These are phyloP conservation scores for Euphorbia lathyris DNA, from an alignment of 345 rosid genomes.

Conservation along the genomic window DNA sequence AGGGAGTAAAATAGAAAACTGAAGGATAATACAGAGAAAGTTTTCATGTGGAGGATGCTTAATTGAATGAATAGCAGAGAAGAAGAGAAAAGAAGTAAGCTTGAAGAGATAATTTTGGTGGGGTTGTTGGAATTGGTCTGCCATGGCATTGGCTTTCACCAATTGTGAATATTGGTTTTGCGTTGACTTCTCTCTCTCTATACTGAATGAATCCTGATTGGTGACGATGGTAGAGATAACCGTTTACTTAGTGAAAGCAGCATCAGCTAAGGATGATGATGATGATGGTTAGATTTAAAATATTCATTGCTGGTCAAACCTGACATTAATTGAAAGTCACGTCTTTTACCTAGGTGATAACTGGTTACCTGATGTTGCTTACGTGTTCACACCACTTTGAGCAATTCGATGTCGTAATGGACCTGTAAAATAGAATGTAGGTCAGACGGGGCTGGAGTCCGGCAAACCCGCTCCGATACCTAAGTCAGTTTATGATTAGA, in stretches of 20 bases:
- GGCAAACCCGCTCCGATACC: too few species aligned
- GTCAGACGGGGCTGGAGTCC: too few species aligned
- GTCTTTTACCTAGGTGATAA: neutral
- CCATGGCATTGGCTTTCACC: constrained; percentile 7
- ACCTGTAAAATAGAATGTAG: too few species aligned
- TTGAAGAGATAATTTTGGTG: constrained; percentile 12
- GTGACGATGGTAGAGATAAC: constrained; percentile 15
- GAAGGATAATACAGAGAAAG: constrained; percentile 22
- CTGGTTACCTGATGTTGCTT: too few species aligned
- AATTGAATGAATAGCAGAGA: constrained; percentile 15
- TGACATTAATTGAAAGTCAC: neutral
- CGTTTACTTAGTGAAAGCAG: constrained; percentile 20
- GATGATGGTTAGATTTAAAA: constrained; percentile 2
- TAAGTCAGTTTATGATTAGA: too few species aligned
- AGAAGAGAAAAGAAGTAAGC: constrained; percentile 16
- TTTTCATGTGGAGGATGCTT: constrained; percentile 45
- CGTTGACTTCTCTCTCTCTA: constrained; percentile 32
- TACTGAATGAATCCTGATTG: constrained; percentile 21
- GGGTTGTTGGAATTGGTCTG: constrained; percentile 24
- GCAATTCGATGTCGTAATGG: too few species aligned
- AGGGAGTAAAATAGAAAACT: constrained; percentile 38
- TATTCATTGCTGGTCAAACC: constrained; percentile 15
- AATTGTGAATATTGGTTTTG: constrained; percentile 14
- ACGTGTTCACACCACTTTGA: too few species aligned
- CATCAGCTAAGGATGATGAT: constrained; percentile 18